Evolutionary conservation across 2,329 filamentous ascomycete species (phyloP).

Genomic region (Colletotrichum lupini): DNA sequence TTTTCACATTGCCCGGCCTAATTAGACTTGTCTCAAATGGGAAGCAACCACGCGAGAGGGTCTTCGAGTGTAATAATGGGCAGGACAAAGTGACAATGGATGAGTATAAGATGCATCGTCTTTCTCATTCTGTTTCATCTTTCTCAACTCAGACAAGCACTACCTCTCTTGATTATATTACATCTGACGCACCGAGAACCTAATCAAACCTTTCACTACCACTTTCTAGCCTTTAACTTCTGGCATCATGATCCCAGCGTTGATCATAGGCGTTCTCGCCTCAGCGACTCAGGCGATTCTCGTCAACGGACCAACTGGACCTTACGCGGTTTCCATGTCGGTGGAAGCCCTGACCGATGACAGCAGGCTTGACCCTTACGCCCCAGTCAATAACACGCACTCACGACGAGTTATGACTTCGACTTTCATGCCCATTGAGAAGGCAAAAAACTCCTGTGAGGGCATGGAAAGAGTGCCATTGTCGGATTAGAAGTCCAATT

Average conservation of each 20-base stretch:
- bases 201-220: not conserved
- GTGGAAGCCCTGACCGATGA: slow-evolving; percentile 43
- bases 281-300: slow-evolving; percentile 39
- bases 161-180: too few relatives aligned
- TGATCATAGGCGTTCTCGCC: slow-evolving; percentile 35
- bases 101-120: not conserved
- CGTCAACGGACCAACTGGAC: slow-evolving; percentile 43
- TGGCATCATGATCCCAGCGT: slow-evolving; percentile 36
- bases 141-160: not conserved
- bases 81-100: not conserved
- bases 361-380: slow-evolving; percentile 45
- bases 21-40: not conserved
- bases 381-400: slow-evolving; percentile 37
- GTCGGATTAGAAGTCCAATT: too few relatives aligned
- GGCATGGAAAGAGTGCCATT: not conserved
- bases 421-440: slow-evolving; percentile 45
- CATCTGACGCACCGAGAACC: not conserved
- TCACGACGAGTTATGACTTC: slow-evolving; percentile 44
- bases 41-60: slow-evolving; percentile 2
- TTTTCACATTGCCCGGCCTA: not conserved
- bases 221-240: not conserved
- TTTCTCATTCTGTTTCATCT: not conserved
- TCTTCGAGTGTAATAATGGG: not conserved
- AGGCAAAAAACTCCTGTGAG: slow-evolving; percentile 37
- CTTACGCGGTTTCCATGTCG: slow-evolving; percentile 43